Percentiles rank a stretch among this genome's conserved stretches.
These are phyloP conservation scores for Pseudoneurospora amorphoporcata DNA, from an alignment of 495 filamentous ascomycete species.

Conservation along the genomic window DNA sequence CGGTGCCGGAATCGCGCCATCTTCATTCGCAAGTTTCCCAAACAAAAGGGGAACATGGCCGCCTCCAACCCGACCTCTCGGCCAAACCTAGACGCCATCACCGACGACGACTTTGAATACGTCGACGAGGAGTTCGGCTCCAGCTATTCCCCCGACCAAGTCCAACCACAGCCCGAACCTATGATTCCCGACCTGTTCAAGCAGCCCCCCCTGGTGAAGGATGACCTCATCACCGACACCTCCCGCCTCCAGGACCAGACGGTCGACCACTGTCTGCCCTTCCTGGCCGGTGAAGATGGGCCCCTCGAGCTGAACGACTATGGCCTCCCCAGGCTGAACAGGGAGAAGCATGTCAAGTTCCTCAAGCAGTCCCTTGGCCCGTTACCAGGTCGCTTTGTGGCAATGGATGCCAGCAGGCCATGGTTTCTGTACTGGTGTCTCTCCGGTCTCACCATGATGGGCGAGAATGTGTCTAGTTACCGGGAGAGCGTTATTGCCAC, in stretches of 20 bases:
- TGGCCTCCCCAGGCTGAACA: slow-evolving; percentile 64
- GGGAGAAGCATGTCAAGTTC: slow-evolving; percentile 64
- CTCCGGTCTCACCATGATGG: slow-evolving; percentile 58
- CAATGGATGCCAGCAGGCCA: slow-evolving; percentile 71
- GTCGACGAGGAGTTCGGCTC: slow-evolving; percentile 15
- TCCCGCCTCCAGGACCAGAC: slow-evolving; percentile 58
- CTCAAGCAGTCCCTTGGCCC: slow-evolving; percentile 52
- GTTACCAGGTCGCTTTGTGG: slow-evolving; percentile 56
- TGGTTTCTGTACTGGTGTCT: slow-evolving; percentile 94
- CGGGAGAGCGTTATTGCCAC: slow-evolving; percentile 59
- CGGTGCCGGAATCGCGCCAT: slow-evolving; percentile 5
- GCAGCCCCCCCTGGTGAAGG: slow-evolving; percentile 50
- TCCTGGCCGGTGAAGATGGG: slow-evolving; percentile 42
- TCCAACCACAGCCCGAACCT: background rate
- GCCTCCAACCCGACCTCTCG: background rate
- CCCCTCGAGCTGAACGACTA: slow-evolving; percentile 44
- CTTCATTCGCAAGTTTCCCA: slow-evolving; percentile 2
- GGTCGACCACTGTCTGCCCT: slow-evolving; percentile 56
- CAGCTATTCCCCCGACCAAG: background rate
- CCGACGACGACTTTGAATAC: slow-evolving; percentile 5
- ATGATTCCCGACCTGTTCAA: slow-evolving; percentile 59
- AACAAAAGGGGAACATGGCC: background rate
- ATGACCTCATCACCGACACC: slow-evolving; percentile 57
- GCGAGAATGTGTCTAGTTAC: slow-evolving; percentile 62
- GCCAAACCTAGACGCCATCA: background rate